phyloP scores from a whole-genome alignment of 2,329 filamentous ascomycete species.

The Zymoseptoria ardabiliae region DNA sequence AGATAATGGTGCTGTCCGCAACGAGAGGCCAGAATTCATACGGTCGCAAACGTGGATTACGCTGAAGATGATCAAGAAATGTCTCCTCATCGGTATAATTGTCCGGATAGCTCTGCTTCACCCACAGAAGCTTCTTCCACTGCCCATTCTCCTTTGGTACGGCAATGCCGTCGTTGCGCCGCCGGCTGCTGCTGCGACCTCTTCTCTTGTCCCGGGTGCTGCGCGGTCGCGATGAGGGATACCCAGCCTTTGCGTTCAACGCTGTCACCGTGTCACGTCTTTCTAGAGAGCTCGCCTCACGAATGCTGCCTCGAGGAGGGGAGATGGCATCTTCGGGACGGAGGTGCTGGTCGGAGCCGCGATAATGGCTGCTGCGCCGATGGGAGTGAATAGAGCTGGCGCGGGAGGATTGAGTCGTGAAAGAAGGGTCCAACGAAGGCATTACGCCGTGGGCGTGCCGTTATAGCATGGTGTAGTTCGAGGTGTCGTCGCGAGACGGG shows the following conservation, averaged over 20 bases:
- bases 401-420: constrained; percentile 10
- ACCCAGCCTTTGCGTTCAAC: constrained; percentile 1
- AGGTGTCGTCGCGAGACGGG: neutral
- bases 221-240: constrained; percentile 4
- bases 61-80: constrained; percentile 90
- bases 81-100: constrained; percentile 98
- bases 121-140: constrained; percentile 97
- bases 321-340: constrained; percentile 81
- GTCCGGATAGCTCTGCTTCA: constrained; percentile 96
- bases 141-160: constrained; percentile 37
- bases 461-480: neutral
- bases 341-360: constrained; percentile 41
- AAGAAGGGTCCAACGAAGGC: neutral
- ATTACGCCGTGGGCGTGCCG: neutral
- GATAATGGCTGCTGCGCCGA: constrained; percentile 6
- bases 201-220: constrained; percentile 42
- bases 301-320: constrained; percentile 44
- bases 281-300: constrained; percentile 20
- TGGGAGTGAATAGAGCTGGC: constrained; percentile 10
- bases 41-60: constrained; percentile 84
- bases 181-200: constrained; percentile 57
- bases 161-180: constrained; percentile 44
- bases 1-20: constrained; percentile 89
- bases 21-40: constrained; percentile 99
- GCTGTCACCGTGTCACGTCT: constrained; percentile 26